A percentile compares a stretch with the other conserved stretches of the same genome.
Conservation (phyloP, 495 filamentous ascomycete species). For the Amphirosellinia nigrospora region DNA sequence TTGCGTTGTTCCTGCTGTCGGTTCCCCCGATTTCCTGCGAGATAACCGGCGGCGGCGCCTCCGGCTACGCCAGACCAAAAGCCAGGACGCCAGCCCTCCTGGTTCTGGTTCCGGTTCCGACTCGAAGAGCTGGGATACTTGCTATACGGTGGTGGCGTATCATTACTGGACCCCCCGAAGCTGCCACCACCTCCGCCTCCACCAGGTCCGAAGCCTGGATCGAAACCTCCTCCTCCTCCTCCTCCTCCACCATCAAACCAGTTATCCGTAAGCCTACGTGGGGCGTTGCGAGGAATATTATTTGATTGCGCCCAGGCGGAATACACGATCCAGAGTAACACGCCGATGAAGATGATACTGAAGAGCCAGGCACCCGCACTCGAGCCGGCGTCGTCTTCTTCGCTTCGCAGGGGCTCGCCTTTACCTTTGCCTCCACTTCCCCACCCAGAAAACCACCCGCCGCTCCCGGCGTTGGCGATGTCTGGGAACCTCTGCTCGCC, state of each 20-base stretch:
- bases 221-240: conserved; percentile 39
- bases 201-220: conserved; percentile 48
- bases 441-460: conserved; percentile 37
- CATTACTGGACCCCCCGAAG: conserved; percentile 60
- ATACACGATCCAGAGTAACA: conserved; percentile 60
- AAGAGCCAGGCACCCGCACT: conserved; percentile 28
- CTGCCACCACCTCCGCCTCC: conserved; percentile 59
- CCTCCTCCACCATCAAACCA: conserved; percentile 40
- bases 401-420: conserved; percentile 1
- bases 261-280: conserved; percentile 25
- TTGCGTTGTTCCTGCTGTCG: conserved; percentile 38
- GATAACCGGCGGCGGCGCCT: conserved; percentile 73
- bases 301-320: conserved; percentile 39
- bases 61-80: conserved; percentile 83
- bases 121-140: conserved; percentile 36
- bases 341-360: conserved; percentile 44
- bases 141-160: conserved; percentile 64
- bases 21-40: conserved; percentile 63
- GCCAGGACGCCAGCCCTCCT: conserved; percentile 76
- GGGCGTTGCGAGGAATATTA: conserved; percentile 24
- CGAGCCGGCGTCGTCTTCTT: background rate
- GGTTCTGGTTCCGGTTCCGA: conserved; percentile 41
- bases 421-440: conserved; percentile 25
- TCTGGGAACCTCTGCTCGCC: conserved; percentile 75
- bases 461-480: conserved; percentile 36